Conservation (phyloP, 306 rosid species). For the Vigna nakashimae region DNA sequence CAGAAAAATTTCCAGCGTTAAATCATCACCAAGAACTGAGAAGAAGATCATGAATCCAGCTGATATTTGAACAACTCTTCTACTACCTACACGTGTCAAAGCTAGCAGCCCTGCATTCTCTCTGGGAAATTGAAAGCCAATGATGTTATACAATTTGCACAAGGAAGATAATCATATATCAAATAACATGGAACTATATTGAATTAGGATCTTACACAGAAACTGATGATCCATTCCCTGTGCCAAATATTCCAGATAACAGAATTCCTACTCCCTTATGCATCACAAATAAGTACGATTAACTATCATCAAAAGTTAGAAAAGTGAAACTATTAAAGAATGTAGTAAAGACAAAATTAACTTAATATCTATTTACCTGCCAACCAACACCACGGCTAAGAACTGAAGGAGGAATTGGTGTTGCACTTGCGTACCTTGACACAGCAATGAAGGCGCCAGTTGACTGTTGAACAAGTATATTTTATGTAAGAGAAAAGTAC, state of each 20-base stretch:
- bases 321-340: conserved; percentile 1
- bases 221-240: conserved; percentile 91
- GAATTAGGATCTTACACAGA: conserved; percentile 75
- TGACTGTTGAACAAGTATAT: conserved; percentile 62
- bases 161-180: conserved; percentile 20
- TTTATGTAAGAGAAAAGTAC: neutral
- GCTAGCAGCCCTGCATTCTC: conserved; percentile 97
- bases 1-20: neutral
- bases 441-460: conserved; percentile 88
- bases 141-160: neutral
- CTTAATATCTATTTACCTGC: conserved; percentile 67
- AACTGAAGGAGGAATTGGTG: conserved; percentile 88
- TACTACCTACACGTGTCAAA: conserved; percentile 93
- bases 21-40: conserved; percentile 77
- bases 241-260: conserved; percentile 90
- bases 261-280: conserved; percentile 88
- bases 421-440: conserved; percentile 92
- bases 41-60: conserved; percentile 97
- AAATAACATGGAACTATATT: conserved; percentile 6
- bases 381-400: conserved; percentile 98
- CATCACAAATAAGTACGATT: conserved; percentile 20
- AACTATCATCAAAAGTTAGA: neutral
- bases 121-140: conserved; percentile 45
- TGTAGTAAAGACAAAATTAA: neutral
- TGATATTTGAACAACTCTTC: conserved; percentile 96